phyloP scores from a whole-genome alignment of 2,329 filamentous ascomycete genomes.

The Capronia coronata region DNA sequence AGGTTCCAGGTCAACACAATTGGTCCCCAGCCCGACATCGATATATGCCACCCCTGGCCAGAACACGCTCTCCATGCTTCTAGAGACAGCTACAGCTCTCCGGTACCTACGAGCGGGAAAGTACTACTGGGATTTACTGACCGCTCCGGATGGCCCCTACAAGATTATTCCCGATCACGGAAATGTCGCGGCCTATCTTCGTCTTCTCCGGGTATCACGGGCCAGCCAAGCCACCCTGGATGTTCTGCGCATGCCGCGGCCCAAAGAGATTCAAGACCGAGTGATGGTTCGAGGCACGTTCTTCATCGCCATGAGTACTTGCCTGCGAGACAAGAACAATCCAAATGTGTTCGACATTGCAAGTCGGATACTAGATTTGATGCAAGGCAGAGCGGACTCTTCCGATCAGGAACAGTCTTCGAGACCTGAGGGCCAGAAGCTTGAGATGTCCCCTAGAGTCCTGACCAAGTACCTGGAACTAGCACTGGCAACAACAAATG shows the following conservation, averaged over 20 bases:
- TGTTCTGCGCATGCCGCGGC: conserved; percentile 47
- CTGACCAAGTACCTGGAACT: conserved; percentile 26
- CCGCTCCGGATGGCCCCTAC: conserved; percentile 42
- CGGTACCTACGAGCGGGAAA: conserved; percentile 57
- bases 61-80: conserved; percentile 59
- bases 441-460: conserved; percentile 23
- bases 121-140: conserved; percentile 72
- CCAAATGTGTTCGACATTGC: conserved; percentile 60
- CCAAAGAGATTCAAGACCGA: conserved; percentile 44
- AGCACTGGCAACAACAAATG: conserved; percentile 26
- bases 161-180: conserved; percentile 63
- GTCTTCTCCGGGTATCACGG: conserved; percentile 58
- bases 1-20: background rate
- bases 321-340: conserved; percentile 71
- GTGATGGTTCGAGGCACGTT: conserved; percentile 49
- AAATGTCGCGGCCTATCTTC: conserved; percentile 64
- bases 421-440: conserved; percentile 6
- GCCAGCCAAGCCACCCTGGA: conserved; percentile 57
- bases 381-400: conserved; percentile 39
- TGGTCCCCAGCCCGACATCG: background rate
- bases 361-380: conserved; percentile 57
- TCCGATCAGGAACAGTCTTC: background rate
- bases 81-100: conserved; percentile 58
- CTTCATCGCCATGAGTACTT: conserved; percentile 66
- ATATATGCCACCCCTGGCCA: conserved; percentile 45